Conservation (phyloP, 1,284 basidiomycete genomes). For the Leccinum solheimii region DNA sequence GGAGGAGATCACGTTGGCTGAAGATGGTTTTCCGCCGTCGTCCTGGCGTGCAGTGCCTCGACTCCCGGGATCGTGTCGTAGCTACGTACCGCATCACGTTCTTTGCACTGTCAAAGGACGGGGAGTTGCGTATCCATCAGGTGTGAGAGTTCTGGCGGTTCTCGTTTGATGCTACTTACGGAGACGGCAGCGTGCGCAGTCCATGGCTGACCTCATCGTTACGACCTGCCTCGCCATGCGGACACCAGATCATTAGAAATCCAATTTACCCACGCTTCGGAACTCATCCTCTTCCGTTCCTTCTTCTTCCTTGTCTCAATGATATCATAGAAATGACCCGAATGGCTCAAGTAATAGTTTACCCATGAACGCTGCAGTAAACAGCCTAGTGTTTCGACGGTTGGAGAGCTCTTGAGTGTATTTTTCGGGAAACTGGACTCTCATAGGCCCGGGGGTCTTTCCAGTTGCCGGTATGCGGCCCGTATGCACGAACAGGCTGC, state of each 20-base stretch:
- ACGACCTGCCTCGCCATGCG: constrained; percentile 36
- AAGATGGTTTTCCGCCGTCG: neutral
- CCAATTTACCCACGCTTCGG: neutral
- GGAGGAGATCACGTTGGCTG: no score
- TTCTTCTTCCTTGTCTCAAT: neutral
- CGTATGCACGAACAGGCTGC: neutral
- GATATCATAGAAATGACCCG: no score
- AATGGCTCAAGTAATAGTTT: no score
- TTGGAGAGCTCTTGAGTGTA: no score
- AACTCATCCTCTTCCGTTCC: neutral
- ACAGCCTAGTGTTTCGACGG: neutral
- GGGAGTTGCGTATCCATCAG: constrained; percentile 34
- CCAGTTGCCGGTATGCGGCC: no score
- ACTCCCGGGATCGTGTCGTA: constrained; percentile 24
- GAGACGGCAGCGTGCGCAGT: neutral
- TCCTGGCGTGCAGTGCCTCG: constrained; percentile 23
- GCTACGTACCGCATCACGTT: constrained; percentile 35
- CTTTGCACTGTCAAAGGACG: constrained; percentile 34
- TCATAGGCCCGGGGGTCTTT: no score
- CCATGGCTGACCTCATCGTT: constrained; percentile 33
- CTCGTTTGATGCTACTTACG: constrained; percentile 8
- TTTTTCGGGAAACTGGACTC: no score
- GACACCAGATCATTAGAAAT: constrained; percentile 28
- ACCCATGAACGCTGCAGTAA: neutral
- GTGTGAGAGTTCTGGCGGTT: constrained; percentile 17